phyloP scores from a whole-genome alignment of 2,329 filamentous ascomycete genomes.

The Xylaria sp. region DNA sequence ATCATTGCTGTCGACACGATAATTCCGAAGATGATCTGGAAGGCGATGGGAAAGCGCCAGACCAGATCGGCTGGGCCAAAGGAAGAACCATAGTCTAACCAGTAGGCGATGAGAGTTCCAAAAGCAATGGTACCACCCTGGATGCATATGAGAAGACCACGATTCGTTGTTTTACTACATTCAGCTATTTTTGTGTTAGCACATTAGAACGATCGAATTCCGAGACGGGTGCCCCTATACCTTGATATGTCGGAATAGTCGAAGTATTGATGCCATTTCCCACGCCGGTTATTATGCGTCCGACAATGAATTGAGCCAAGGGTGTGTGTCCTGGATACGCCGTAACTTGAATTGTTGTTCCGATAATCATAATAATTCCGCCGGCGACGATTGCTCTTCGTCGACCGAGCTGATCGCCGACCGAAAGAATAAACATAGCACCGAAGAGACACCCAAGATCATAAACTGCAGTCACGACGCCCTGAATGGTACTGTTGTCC shows the following conservation, averaged over 20 bases:
- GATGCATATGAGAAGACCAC: slow-evolving; percentile 58
- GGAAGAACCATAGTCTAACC: slow-evolving; percentile 62
- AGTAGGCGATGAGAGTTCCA: slow-evolving; percentile 58
- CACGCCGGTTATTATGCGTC: slow-evolving; percentile 62
- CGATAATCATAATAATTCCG: slow-evolving; percentile 64
- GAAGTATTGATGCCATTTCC: slow-evolving; percentile 64
- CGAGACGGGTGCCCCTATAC: slow-evolving; percentile 35
- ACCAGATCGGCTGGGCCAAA: slow-evolving; percentile 59
- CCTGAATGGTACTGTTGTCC: slow-evolving; percentile 59
- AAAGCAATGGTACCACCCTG: slow-evolving; percentile 60
- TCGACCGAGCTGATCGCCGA: slow-evolving; percentile 65
- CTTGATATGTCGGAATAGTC: slow-evolving; percentile 60
- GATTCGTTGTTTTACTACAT: slow-evolving; percentile 57
- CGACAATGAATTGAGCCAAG: slow-evolving; percentile 60
- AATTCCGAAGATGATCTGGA: slow-evolving; percentile 58
- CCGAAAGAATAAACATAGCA: slow-evolving; percentile 60
- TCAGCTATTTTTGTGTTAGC: slow-evolving; percentile 51
- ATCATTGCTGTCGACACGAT: slow-evolving; percentile 57
- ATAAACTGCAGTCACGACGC: slow-evolving; percentile 60
- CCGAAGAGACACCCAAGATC: slow-evolving; percentile 59
- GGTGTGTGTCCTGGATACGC: slow-evolving; percentile 45
- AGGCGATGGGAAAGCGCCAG: slow-evolving; percentile 67
- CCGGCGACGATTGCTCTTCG: slow-evolving; percentile 68
- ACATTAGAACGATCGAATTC: not conserved
- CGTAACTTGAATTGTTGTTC: slow-evolving; percentile 66